Conservation (phyloP, 805 yeast genomes). For the Yarrowia alimentaria region DNA sequence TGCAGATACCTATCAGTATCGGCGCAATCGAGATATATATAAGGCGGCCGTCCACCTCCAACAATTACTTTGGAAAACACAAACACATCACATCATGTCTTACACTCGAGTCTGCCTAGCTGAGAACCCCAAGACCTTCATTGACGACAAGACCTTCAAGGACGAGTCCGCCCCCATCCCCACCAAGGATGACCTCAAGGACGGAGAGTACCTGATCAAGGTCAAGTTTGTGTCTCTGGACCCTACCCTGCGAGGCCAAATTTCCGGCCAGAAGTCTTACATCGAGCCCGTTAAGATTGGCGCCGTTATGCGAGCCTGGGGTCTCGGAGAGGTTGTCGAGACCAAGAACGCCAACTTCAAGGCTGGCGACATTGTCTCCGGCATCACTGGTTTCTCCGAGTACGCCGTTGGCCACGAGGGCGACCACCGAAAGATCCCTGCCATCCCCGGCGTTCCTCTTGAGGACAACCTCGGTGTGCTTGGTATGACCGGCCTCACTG, state of each 20-base stretch:
- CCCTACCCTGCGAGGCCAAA: slow-evolving; percentile 30
- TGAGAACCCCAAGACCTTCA: slow-evolving; percentile 16
- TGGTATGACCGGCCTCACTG: slow-evolving; percentile 59
- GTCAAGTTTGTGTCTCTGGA: slow-evolving; percentile 24
- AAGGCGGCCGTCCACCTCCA: not conserved
- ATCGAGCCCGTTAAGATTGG: slow-evolving; percentile 26
- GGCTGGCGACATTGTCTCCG: slow-evolving; percentile 14
- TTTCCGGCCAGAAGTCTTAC: slow-evolving; percentile 22
- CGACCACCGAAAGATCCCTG: slow-evolving; percentile 23
- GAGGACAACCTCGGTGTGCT: slow-evolving; percentile 28
- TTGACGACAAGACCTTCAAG: slow-evolving; percentile 15
- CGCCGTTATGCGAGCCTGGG: slow-evolving; percentile 27
- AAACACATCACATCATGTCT: slow-evolving; percentile 7
- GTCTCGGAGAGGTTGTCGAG: slow-evolving; percentile 28
- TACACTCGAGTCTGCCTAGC: slow-evolving; percentile 18
- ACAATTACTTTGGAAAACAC: not conserved
- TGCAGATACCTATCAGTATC: not conserved
- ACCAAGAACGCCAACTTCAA: slow-evolving; percentile 22
- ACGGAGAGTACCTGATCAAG: slow-evolving; percentile 17
- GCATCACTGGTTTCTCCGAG: slow-evolving; percentile 17
- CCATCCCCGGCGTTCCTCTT: slow-evolving; percentile 21
- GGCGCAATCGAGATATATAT: no score
- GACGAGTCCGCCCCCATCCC: slow-evolving; percentile 17
- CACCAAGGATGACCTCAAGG: slow-evolving; percentile 17
- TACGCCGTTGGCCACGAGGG: slow-evolving; percentile 6